Evolutionary conservation across 257 asterid genomes (phyloP), one percentile per base, ranked within the genome.

Genomic region (Nicotiana sylvestris): DNA sequence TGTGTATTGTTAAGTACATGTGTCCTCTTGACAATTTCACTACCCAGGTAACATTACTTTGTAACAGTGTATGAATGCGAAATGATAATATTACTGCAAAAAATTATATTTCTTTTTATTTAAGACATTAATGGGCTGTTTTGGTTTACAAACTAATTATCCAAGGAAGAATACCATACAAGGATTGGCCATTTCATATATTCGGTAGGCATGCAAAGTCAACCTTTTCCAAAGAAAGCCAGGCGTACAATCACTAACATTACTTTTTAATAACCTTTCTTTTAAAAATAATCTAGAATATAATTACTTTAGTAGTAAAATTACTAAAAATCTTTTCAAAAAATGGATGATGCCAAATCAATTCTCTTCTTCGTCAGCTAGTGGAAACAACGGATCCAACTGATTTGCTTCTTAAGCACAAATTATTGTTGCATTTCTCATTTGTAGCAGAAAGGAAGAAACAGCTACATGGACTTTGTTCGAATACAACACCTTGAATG

Each of bases 381-480:
- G 51, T 9, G 51, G 51, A 43, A 43, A 43, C 51, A 6, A 7
- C 80, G 80, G 43, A 15, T 39, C 27, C 16, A 51, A 51, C 64
- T 51, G 46, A 76, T 51, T 76, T 76, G 1, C 80, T 76, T 27
- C 64, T 76, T 51, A 27, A 51, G 64, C 43, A 0, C 43, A 15
- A 51, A 76, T 76, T 51, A 76, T 51, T 76, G 46, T 27, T 29
- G 25, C 16, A 29, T 3, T 72, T 49, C 62, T 49, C n/a, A 27
- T 49, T 15, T 76, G 80, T 76, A 29, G 64, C 27, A 76, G 80
- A 37, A 74, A 74, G 64, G 62, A 72, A 74, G 62, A 74, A 51
- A 39, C 64, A 51, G 80, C 30, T 51, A 57, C 61, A 49, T 74
- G 39, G 25, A 74, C 61, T 18, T 25, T 12, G 80, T 30, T 51